Evolutionary conservation across 495 filamentous ascomycete genomes (phyloP).

Genomic region (Sporormia fimetaria): DNA sequence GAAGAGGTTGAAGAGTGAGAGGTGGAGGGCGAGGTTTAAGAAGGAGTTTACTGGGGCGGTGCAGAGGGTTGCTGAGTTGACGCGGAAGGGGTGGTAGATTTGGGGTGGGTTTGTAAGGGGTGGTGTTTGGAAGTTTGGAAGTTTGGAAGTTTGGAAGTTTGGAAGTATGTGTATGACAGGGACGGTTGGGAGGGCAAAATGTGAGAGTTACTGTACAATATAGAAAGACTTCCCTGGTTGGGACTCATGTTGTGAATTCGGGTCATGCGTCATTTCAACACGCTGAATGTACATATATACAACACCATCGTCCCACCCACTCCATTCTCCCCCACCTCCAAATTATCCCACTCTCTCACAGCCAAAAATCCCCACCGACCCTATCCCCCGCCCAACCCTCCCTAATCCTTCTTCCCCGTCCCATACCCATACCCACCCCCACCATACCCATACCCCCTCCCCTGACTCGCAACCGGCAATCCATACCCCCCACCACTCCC

Average conservation of each 20-base stretch:
- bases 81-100: slow-evolving; percentile 57
- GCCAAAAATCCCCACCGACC: not conserved
- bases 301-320: too few relatives aligned
- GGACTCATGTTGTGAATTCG: too few relatives aligned
- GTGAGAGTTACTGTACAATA: too few relatives aligned
- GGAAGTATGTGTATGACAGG: too few relatives aligned
- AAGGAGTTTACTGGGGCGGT: slow-evolving; percentile 50
- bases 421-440: slow-evolving; percentile 32
- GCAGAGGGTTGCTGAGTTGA: slow-evolving; percentile 51
- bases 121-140: not conserved
- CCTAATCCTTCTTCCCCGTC: slow-evolving; percentile 25
- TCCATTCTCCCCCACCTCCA: too few relatives aligned
- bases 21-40: slow-evolving; percentile 57
- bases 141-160: not conserved
- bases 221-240: too few relatives aligned
- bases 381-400: not conserved
- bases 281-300: too few relatives aligned
- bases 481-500: slow-evolving; percentile 29
- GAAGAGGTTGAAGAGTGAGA: slow-evolving; percentile 55
- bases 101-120: not conserved
- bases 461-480: slow-evolving; percentile 27
- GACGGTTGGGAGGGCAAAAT: too few relatives aligned
- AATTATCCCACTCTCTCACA: not conserved
- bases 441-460: slow-evolving; percentile 27
- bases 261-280: too few relatives aligned